phyloP scores from a whole-genome alignment of 1,284 basidiomycete genomes.

The Cutaneotrichosporon cutaneum region DNA sequence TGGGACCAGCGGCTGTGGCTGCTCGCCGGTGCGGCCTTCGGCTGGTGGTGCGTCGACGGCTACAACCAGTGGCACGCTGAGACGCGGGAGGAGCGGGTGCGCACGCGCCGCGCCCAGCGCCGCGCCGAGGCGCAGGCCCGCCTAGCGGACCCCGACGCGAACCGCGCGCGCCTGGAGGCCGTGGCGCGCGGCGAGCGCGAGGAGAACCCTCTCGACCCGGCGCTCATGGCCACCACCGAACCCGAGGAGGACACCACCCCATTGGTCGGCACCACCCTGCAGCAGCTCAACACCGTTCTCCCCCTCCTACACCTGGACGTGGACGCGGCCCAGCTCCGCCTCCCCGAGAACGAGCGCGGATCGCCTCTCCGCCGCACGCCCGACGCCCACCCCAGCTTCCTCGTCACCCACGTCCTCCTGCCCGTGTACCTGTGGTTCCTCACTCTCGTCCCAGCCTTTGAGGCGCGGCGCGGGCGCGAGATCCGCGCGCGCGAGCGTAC shows the following conservation, averaged over 20 bases:
- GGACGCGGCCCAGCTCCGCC: constrained; percentile 34
- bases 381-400: constrained; percentile 9
- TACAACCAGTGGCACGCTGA: constrained; percentile 17
- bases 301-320: constrained; percentile 30
- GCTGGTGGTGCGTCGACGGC: constrained; percentile 42
- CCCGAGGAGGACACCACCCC: background rate
- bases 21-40: constrained; percentile 30
- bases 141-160: constrained; percentile 1
- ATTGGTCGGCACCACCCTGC: background rate
- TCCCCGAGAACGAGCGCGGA: constrained; percentile 12
- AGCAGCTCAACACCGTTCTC: background rate
- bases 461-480: constrained; percentile 34
- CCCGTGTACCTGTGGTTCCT: constrained; percentile 45
- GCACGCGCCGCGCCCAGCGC: background rate
- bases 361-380: constrained; percentile 14
- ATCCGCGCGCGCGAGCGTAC: constrained; percentile 42
- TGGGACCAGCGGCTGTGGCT: constrained; percentile 40
- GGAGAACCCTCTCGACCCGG: constrained; percentile 4
- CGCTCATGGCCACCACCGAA: constrained; percentile 8
- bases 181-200: constrained; percentile 3
- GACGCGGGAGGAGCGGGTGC: background rate
- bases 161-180: background rate
- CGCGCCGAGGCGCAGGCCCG: constrained; percentile 3
- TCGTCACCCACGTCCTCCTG: constrained; percentile 39
- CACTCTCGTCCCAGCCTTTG: constrained; percentile 46